These are phyloP conservation scores for Rhizopogon roseolus DNA, from an alignment of 768 basidiomycete genomes.

Conservation along the genomic window DNA sequence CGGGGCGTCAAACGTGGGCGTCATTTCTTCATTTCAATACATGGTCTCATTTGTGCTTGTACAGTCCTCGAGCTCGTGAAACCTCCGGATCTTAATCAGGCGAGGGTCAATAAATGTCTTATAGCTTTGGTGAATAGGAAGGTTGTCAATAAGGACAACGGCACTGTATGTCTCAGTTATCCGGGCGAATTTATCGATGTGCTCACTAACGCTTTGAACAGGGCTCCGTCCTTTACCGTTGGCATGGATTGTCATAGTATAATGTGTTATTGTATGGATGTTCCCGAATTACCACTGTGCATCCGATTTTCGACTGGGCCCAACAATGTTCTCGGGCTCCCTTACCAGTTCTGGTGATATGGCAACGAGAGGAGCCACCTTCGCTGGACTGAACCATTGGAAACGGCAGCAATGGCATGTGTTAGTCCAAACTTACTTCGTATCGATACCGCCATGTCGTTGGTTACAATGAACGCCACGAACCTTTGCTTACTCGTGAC, in stretches of 20 bases:
- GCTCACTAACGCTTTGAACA: slow-evolving; percentile 16
- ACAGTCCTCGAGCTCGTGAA: slow-evolving; percentile 74
- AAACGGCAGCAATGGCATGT: too few species aligned
- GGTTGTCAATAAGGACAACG: slow-evolving; percentile 71
- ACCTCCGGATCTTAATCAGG: slow-evolving; percentile 82
- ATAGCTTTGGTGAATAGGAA: slow-evolving; percentile 89
- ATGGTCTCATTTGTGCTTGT: neutral
- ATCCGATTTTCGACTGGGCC: too few species aligned
- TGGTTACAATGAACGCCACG: too few species aligned
- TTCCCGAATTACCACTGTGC: neutral
- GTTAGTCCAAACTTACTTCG: too few species aligned
- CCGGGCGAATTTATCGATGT: neutral
- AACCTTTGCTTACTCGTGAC: too few species aligned
- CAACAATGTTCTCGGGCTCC: too few species aligned
- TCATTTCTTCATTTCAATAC: slow-evolving; percentile 7
- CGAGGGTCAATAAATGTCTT: slow-evolving; percentile 89
- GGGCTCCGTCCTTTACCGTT: slow-evolving; percentile 67
- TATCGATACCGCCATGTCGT: too few species aligned
- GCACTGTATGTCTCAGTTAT: slow-evolving; percentile 37
- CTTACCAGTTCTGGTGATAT: too few species aligned
- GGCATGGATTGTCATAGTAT: slow-evolving; percentile 47
- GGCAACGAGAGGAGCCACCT: too few species aligned
- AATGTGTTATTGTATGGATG: neutral
- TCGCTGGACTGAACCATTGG: too few species aligned
- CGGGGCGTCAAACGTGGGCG: slow-evolving; percentile 54